phyloP scores from a whole-genome alignment of 176 grass and related monocot species.

The Cenchrus fungigraminus region DNA sequence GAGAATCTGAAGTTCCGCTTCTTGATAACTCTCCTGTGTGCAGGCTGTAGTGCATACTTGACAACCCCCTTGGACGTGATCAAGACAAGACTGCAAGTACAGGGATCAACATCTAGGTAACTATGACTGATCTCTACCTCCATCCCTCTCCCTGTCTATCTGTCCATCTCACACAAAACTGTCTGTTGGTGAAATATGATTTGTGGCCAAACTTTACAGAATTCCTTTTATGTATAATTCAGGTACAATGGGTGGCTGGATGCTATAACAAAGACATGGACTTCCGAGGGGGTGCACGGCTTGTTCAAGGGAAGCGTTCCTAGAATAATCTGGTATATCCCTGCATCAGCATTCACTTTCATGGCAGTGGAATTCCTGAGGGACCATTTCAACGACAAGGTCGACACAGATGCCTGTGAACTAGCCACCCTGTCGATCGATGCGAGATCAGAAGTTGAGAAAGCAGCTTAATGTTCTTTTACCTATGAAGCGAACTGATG shows the following conservation, averaged over 20 bases:
- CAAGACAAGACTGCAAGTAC: constrained; percentile 94
- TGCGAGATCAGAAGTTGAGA: constrained; percentile 54
- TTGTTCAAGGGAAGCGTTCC: constrained; percentile 89
- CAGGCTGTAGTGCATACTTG: constrained; percentile 87
- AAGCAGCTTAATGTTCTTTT: constrained; percentile 40
- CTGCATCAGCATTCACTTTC: constrained; percentile 92
- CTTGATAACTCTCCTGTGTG: constrained; percentile 20
- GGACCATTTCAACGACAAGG: constrained; percentile 76
- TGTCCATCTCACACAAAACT: background rate
- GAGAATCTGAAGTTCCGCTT: background rate
- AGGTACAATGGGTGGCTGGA: constrained; percentile 89
- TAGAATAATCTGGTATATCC: constrained; percentile 90
- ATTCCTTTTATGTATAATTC: constrained; percentile 32
- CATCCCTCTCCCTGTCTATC: background rate
- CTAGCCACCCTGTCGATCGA: constrained; percentile 49
- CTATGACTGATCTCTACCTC: background rate
- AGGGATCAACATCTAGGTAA: constrained; percentile 80
- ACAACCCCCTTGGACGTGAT: constrained; percentile 90
- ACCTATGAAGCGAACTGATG: background rate
- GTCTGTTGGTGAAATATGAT: background rate
- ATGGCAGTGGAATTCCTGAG: constrained; percentile 98
- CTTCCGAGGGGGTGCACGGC: constrained; percentile 69
- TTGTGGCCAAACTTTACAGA: background rate
- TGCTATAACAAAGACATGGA: constrained; percentile 84
- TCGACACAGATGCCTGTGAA: constrained; percentile 40